Evolutionary conservation across 2,329 filamentous ascomycete genomes (phyloP), one percentile per base, ranked within the genome.

Genomic region (Calonectria hawksworthii): DNA sequence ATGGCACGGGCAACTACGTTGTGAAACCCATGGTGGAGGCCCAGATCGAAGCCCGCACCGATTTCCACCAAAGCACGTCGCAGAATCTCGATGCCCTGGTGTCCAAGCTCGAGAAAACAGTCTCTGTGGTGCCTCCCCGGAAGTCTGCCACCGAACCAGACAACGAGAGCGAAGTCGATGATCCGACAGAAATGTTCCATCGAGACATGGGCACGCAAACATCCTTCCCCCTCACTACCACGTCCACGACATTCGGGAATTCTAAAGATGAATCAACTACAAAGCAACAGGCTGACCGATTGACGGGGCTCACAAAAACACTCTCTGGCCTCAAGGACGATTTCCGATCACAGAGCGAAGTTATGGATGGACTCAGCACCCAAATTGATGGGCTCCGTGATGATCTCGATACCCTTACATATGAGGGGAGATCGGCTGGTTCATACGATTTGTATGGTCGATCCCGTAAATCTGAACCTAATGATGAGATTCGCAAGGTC

Each of bases 201-300:
- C 92, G 94, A 59, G 95, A 97, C 82, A 90, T 95, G 74, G 94
- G 94, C 76, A 94, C 94, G 1, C 95, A 97, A 84, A 97, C 95
- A 0, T 92, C 92, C 28, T 80, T 81, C 59, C 79, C 82, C n/a
- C 73, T 80, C 34, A 76, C 65, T 34, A 51, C 47, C 1, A 67
- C 67, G 21, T 71, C 77, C 1, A 74, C 75, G 18, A 74, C 79
- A 11, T 68, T 77, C 26, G 61, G 68, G 16, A 41, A 72, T 64
- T 66, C 70, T 9, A 66, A 73, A 11, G 70, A 71, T 34, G 80
- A 86, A 80, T 76, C 84, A 64, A 52, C 82, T 69, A 54, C 83
- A 18, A 85, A 85, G 76, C 79, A 78, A 41, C 89, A 91, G 66
- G 83, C 85, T 11, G 82, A 84, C 18, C 85, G 85, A 18, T 82